These are phyloP conservation scores for Solidago caesia DNA, from an alignment of 129 eudicot genomes.

Conservation along the genomic window DNA sequence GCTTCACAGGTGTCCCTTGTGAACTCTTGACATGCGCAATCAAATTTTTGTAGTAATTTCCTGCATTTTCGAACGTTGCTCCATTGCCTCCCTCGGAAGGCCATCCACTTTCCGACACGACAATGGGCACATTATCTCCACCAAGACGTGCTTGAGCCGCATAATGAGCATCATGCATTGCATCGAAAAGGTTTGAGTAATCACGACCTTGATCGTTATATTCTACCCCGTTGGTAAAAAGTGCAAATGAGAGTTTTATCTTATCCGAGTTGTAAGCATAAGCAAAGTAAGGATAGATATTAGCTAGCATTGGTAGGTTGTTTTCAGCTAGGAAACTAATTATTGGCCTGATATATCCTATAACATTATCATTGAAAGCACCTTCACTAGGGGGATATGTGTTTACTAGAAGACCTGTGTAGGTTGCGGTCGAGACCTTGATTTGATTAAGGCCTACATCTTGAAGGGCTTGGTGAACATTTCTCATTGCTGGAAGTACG, in stretches of 20 bases:
- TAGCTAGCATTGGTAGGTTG: slow-evolving; percentile 36
- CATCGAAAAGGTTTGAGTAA: slow-evolving; percentile 47
- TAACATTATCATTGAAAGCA: slow-evolving; percentile 11
- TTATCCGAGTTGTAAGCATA: slow-evolving; percentile 15
- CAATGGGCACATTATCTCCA: slow-evolving; percentile 36
- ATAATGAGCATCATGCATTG: slow-evolving; percentile 43
- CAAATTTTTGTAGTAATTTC: slow-evolving; percentile 37
- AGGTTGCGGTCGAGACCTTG: slow-evolving; percentile 38
- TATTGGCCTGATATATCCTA: slow-evolving; percentile 17
- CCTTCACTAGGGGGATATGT: slow-evolving; percentile 43
- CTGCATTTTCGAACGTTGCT: slow-evolving; percentile 36
- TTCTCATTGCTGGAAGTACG: slow-evolving; percentile 28
- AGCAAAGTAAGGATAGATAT: slow-evolving; percentile 44
- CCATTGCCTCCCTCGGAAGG: slow-evolving; percentile 38
- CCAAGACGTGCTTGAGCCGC: slow-evolving; percentile 46
- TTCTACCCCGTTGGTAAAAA: slow-evolving; percentile 30
- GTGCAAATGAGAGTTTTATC: slow-evolving; percentile 33
- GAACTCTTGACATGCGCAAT: slow-evolving; percentile 33
- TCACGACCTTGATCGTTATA: slow-evolving; percentile 22
- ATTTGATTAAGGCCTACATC: slow-evolving; percentile 5
- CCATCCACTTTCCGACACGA: slow-evolving; percentile 78
- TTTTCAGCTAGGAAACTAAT: slow-evolving; percentile 17
- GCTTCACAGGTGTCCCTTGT: slow-evolving; percentile 52
- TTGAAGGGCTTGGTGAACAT: slow-evolving; percentile 27
- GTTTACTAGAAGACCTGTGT: slow-evolving; percentile 23